Base-by-base conservation (phyloP, 345 rosid genomes). In the Eutrema yunnanense region DNA sequence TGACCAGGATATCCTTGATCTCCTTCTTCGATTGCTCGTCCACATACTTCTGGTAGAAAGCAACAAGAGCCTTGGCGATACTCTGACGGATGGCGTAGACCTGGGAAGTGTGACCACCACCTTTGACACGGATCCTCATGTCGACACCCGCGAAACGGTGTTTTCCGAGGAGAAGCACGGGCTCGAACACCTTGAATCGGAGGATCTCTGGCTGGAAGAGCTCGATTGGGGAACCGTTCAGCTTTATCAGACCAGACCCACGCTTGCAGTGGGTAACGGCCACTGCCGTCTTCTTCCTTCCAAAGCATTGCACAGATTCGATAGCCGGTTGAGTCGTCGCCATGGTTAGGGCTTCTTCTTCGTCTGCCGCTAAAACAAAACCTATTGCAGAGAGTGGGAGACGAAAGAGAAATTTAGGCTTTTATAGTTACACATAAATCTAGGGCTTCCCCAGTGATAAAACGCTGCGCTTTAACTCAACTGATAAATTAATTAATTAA, bases 11-110 rank as follows among this genome's bases (percentile, higher is more conserved):
- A 61, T 92, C 97, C 82, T 89, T 86, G 13, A 92, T 90, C 86
- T 92, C 96, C 89, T 89, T 89, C 81, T 92, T 92, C 77, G 85
- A 80, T 75, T 90, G 96, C 84, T 90, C 98, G 16, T 92, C 96
- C 4, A 88, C 95, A 36, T 64, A 86, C 88, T 92, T 92, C 87
- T 92, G 96, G 82, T 85, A 90, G 33, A 73, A 90, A 2, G 96
- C 92, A 8, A 92, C 96, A 2, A 92, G 81, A 6, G 98, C 95
- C 80, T 92, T 92, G 0, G 96, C 94, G 3, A 92, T 92, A 77
- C 96, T 90, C 86, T 92, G 98, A 44, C 98, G 82, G 42, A 92
- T 92, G 0, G 98, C 98, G 71, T 90, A 92, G 44, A 92, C 88
- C 87, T 92, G 98, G 4, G 97, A 89, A 26, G 92, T 89, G 84